Conservation (phyloP, 2,329 filamentous ascomycete genomes). For the Xylariaceae sp. region DNA sequence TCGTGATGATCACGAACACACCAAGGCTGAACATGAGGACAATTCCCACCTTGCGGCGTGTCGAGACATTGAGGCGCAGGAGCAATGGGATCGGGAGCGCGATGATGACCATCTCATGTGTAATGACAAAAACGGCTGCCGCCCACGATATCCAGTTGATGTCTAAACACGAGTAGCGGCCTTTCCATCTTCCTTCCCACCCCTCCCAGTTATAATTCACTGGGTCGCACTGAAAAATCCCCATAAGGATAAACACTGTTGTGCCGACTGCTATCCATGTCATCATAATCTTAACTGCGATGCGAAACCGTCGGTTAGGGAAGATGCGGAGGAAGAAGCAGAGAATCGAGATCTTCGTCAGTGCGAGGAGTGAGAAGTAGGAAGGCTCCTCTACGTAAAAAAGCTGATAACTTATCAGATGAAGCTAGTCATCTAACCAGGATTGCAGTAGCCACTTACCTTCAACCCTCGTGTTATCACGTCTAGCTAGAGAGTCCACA, state of each 20-base stretch:
- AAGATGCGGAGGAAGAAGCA: constrained; percentile 35
- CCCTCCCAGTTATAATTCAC: constrained; percentile 31
- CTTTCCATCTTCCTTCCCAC: constrained; percentile 33
- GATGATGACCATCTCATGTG: constrained; percentile 34
- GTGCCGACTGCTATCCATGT: constrained; percentile 25
- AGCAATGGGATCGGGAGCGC: constrained; percentile 33
- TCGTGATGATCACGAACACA: constrained; percentile 35
- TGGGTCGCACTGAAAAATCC: constrained; percentile 36
- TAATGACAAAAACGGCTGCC: constrained; percentile 31
- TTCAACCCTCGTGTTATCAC: constrained; percentile 30
- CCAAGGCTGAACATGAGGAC: constrained; percentile 38
- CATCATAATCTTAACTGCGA: constrained; percentile 22
- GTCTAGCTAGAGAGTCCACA: constrained; percentile 33
- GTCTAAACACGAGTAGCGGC: constrained; percentile 31
- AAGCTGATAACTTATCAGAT: constrained; percentile 18
- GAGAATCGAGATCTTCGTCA: constrained; percentile 32
- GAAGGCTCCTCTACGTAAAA: constrained; percentile 34
- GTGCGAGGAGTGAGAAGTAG: constrained; percentile 29
- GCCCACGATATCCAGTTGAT: constrained; percentile 31
- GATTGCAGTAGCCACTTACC: constrained; percentile 14
- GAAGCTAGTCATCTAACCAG: not conserved
- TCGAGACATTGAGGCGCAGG: constrained; percentile 26
- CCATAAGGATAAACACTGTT: constrained; percentile 28
- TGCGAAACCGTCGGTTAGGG: constrained; percentile 26
- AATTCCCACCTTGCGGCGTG: constrained; percentile 27